Evolutionary conservation across 345 rosid species (phyloP).

Genomic region (Lepidium didymum): DNA sequence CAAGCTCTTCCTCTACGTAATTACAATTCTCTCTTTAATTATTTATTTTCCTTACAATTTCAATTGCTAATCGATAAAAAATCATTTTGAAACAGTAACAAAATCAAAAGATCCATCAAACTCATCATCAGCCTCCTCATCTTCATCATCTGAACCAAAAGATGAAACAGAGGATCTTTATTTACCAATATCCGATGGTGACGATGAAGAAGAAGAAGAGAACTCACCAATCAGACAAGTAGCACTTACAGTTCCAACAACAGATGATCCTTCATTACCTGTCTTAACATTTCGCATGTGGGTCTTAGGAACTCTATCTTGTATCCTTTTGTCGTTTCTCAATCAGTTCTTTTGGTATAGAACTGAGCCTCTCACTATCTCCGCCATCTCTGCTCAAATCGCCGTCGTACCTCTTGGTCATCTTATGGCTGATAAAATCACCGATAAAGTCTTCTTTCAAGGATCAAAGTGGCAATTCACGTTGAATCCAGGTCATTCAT

Average conservation of each 20-base stretch:
- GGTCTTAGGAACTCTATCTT: constrained; percentile 75
- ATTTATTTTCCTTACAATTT: background rate
- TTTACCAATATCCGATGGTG: constrained; percentile 1
- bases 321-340: constrained; percentile 70
- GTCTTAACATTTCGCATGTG: constrained; percentile 92
- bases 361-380: constrained; percentile 84
- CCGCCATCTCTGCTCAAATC: constrained; percentile 93
- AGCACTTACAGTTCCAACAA: constrained; percentile 80
- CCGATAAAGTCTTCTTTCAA: constrained; percentile 56
- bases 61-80: background rate
- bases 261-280: constrained; percentile 81
- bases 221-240: constrained; percentile 86
- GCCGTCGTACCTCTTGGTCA: constrained; percentile 91
- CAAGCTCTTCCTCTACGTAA: constrained; percentile 29
- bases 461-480: constrained; percentile 72
- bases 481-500: constrained; percentile 46
- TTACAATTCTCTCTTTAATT: background rate
- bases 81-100: constrained; percentile 12
- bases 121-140: constrained; percentile 7
- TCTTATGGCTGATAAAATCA: constrained; percentile 77
- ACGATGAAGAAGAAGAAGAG: constrained; percentile 33
- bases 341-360: constrained; percentile 98
- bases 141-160: constrained; percentile 23
- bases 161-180: constrained; percentile 18
- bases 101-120: constrained; percentile 1